Conservation (phyloP, 2,329 filamentous ascomycete genomes). For the Zasmidium angulare region DNA sequence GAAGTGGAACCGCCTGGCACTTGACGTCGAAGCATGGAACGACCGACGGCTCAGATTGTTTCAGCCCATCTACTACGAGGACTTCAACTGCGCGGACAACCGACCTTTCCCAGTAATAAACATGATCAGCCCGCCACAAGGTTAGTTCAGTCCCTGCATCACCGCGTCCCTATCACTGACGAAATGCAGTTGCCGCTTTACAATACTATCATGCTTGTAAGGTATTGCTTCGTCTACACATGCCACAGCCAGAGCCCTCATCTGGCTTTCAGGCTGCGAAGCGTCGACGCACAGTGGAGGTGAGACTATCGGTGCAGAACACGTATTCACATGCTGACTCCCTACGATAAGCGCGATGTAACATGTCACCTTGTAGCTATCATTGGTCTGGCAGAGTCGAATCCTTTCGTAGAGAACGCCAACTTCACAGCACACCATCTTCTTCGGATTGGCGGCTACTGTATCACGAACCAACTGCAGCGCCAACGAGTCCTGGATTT, state of each 20-base stretch:
- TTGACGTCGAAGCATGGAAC: slow-evolving; percentile 23
- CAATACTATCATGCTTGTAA: slow-evolving; percentile 39
- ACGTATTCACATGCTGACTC: background rate
- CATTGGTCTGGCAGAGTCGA: slow-evolving; percentile 24
- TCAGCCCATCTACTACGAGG: slow-evolving; percentile 32
- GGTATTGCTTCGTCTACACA: slow-evolving; percentile 26
- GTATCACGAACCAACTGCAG: slow-evolving; percentile 21
- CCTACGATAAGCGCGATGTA: slow-evolving; percentile 18
- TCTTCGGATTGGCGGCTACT: slow-evolving; percentile 24
- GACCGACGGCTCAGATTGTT: slow-evolving; percentile 21
- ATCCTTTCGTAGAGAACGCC: slow-evolving; percentile 25
- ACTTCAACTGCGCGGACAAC: slow-evolving; percentile 10
- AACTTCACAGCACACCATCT: slow-evolving; percentile 27
- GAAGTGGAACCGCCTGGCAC: slow-evolving; percentile 17
- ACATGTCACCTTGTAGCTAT: slow-evolving; percentile 19
- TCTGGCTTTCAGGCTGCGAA: slow-evolving; percentile 24
- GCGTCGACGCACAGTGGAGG: slow-evolving; percentile 19
- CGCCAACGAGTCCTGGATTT: slow-evolving; percentile 18
- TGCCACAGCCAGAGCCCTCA: slow-evolving; percentile 11
- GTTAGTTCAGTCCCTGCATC: slow-evolving; percentile 8
- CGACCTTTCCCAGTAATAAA: slow-evolving; percentile 33
- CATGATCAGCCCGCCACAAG: slow-evolving; percentile 36
- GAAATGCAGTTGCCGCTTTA: slow-evolving; percentile 32
- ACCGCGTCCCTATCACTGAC: background rate
- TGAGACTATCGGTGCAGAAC: background rate